These are phyloP conservation scores for Hanseniaspora osmophila DNA, from an alignment of 805 yeast species.

Conservation along the genomic window DNA sequence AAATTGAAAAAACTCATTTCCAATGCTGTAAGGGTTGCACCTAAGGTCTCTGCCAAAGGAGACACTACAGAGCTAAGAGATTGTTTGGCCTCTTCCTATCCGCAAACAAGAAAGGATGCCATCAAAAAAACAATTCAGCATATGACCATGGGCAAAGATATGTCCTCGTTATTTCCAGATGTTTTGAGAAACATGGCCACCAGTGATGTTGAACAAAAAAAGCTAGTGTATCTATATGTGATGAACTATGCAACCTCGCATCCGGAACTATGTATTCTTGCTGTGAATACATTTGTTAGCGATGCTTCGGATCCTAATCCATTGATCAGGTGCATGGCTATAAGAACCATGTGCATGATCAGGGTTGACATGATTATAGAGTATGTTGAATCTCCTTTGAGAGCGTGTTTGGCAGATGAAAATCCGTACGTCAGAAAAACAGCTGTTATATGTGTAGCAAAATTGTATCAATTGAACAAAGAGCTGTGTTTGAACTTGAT, in stretches of 20 bases:
- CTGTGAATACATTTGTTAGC: conserved; percentile 89
- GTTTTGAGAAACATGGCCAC: conserved; percentile 93
- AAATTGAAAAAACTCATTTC: conserved; percentile 22
- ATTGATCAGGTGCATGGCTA: conserved; percentile 85
- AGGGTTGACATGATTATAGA: conserved; percentile 91
- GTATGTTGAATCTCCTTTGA: conserved; percentile 81
- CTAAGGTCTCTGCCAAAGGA: conserved; percentile 32
- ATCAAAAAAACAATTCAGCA: conserved; percentile 94
- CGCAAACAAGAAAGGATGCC: conserved; percentile 89
- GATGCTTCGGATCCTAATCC: conserved; percentile 97
- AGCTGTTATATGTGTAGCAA: conserved; percentile 94
- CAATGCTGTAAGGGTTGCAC: conserved; percentile 24
- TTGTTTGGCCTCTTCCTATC: conserved; percentile 89
- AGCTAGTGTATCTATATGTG: conserved; percentile 80
- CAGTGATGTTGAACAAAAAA: conserved; percentile 90
- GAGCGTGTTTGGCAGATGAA: conserved; percentile 75
- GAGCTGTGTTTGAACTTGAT: conserved; percentile 74
- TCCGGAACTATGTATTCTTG: conserved; percentile 89
- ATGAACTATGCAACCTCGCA: conserved; percentile 96
- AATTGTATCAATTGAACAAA: conserved; percentile 74
- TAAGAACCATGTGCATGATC: conserved; percentile 97
- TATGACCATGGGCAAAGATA: conserved; percentile 96
- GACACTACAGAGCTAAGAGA: conserved; percentile 83
- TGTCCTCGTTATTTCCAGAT: conserved; percentile 86
- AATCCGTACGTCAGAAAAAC: conserved; percentile 96